A percentile compares a stretch with the other conserved stretches of the same genome.
Conservation (phyloP, 306 rosid genomes). For the Gillenia trifoliata region DNA sequence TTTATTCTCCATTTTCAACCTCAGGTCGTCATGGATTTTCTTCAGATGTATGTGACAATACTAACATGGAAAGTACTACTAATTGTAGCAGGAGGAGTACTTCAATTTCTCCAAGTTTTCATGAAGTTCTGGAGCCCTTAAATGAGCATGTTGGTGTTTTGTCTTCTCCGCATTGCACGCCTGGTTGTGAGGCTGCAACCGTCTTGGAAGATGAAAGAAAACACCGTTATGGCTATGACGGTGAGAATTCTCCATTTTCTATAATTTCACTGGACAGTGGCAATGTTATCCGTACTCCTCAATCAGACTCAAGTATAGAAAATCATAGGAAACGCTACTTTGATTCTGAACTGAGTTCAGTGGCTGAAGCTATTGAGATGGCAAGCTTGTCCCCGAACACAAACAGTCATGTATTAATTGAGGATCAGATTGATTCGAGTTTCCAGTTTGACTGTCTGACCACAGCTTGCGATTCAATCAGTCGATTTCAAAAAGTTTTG, state of each 20-base stretch:
- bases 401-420: constrained; percentile 23
- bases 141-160: constrained; percentile 24
- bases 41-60: constrained; percentile 22
- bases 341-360: constrained; percentile 33
- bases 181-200: constrained; percentile 22
- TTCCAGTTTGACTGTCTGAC: constrained; percentile 64
- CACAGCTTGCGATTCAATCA: constrained; percentile 45
- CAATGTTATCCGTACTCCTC: constrained; percentile 75
- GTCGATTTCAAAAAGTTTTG: constrained; percentile 45
- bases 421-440: constrained; percentile 54
- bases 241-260: constrained; percentile 62
- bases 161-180: constrained; percentile 38
- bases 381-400: constrained; percentile 29
- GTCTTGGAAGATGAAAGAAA: constrained; percentile 27
- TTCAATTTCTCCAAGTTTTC: constrained; percentile 39
- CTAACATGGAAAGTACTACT: constrained; percentile 23
- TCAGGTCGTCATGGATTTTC: constrained; percentile 29
- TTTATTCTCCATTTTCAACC: constrained; percentile 39
- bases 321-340: constrained; percentile 27
- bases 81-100: constrained; percentile 17
- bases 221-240: constrained; percentile 20
- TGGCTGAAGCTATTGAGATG: constrained; percentile 34
- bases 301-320: constrained; percentile 53
- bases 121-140: constrained; percentile 41
- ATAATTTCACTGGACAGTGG: constrained; percentile 48